Base-by-base conservation (phyloP, 305 asterid species). In the Nicotiana rustica region DNA sequence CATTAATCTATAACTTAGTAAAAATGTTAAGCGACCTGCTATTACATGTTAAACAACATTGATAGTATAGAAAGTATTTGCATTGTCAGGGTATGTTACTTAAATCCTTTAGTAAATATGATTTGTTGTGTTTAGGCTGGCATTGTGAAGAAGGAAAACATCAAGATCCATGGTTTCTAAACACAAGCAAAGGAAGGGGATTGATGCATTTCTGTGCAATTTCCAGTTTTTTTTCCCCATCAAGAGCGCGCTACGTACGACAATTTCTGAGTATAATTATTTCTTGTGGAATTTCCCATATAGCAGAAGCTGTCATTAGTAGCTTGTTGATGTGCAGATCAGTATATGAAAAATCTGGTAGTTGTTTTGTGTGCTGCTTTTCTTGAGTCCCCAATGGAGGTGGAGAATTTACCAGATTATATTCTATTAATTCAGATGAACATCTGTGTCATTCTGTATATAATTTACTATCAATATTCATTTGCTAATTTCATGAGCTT, bases 161-260 rank as follows among this genome's bases (percentile, higher is more conserved):
- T 95, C 90, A 95, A 95, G 93, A 90, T 95, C 31, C 98, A 95
- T 89, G 98, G 98, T 87, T 95, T 95, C 85, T 95, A 86, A 87
- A n/a, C n/a, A 85, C 83, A 83, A 55, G 67, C 79, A 57, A 79
- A 79, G 65, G 35, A 25, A 21, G 65, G 79, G 79, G 79, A 52
- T 75, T 49, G 61, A 21, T 47, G 0, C 7, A 70, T 12, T 68
- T 70, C 76, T 85, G 12, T 85, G 85, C 82, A 68, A 73, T 52
- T 79, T 60, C 36, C 10, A 77, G 65, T 82, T 77, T 21, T 68
- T 80, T 64, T 61, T 62, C 70, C 60, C 65, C 67, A 84, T 84
- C 56, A 38, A 56, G 55, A 59, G 70, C 1, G 38, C 61, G 3
- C 79, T 66, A 76, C 71, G 29, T 19, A 35, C 59, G 33, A 55